Base-by-base conservation (phyloP, 768 basidiomycete genomes). In the Gloeopeniophorella convolvens region DNA sequence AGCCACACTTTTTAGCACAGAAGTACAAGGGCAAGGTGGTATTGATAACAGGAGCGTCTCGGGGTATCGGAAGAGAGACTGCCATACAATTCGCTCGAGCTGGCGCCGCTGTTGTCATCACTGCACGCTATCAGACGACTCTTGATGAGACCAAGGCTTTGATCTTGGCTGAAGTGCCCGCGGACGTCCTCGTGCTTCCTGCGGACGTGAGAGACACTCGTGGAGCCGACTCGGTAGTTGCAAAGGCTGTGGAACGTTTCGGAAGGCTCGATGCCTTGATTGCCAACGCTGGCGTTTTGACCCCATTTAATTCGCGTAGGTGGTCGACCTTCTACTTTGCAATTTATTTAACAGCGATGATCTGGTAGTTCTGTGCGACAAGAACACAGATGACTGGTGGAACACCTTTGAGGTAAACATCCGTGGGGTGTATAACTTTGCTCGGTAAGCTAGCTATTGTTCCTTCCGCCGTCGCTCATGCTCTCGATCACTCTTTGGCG, bases 201-300 rank as follows among this genome's bases (percentile, higher is more conserved):
- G 55, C 59, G 12, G 64, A 67, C 48, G 61, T 64, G 7, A 42
- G 53, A 3, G 51, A 59, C 31, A 42, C 47, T 8, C 50, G 55
- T 16, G 50, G 47, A 2, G 51, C 65, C 20, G 56, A 57, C 23
- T 51, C 46, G 13, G 60, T 52, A 1, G 62, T 66, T 12, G 47
- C 51, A 1, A 50, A 37, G 9, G 63, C 60, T 5, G 34, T 64
- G 4, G 48, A 53, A 12, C 55, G 44, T 2, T 66, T 61, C 41
- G 65, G 63, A 2, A 48, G 39, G 15, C 57, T 68, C 13, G 66
- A 68, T 35, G 52, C 64, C 24, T 58, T 60, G 12, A 24, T 65
- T 10, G 54, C 54, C 8, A 65, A 60, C 44, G 61, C 65, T 7
- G 63, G 64, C 5, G 26, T n/a, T n/a, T n/a, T n/a, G 27, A n/a